Evolutionary conservation across 2,329 filamentous ascomycete species (phyloP), one percentile per base, ranked within the genome.

Genomic region (Lachnellula occidentalis): DNA sequence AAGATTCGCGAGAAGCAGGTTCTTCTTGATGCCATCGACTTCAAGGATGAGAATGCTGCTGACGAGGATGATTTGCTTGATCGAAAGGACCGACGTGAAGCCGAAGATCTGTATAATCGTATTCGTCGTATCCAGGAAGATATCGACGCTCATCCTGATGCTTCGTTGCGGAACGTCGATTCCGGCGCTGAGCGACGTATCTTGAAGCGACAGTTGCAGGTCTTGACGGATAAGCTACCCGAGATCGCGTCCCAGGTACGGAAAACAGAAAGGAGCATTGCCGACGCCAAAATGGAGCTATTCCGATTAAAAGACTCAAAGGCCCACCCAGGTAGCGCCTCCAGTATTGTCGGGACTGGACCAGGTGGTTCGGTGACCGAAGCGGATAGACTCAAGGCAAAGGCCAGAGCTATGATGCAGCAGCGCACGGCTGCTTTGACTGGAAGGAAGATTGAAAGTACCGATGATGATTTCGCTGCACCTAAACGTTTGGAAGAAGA

Each of bases 361-460:
- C 92, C 92, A 55, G 92, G 92, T 43, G 94, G 94, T 50, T 75
- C 83, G 45, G 83, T 99, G 42, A 99, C 94, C 0, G 94, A 99
- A 72, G 88, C 90, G 3, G 94, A 99, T 72, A 85, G 92, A 51
- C 82, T 97, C 62, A 97, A 96, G 76, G 94, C 94, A 36, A 85
- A 92, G 63, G 92, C 94, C 34, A 95, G 92, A 74, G 92, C 92
- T 39, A 95, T 96, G 85, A 99, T 99, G 94, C 92, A 97, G 74
- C 92, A 96, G 67, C 87, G 94, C 56, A 92, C 94, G 62, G 94
- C 94, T 53, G 92, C 94, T 17, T 75, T 99, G 59, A 90, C 91
- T 21, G 94, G 94, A 54, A 90, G 87, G 71, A 91, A 92, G 68
- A 77, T 85, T 46, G 84, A 89, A 37, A 71, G 76, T 2, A 76